Conservation (phyloP, 1,284 basidiomycete genomes). For the Heterobasidion irregulare region DNA sequence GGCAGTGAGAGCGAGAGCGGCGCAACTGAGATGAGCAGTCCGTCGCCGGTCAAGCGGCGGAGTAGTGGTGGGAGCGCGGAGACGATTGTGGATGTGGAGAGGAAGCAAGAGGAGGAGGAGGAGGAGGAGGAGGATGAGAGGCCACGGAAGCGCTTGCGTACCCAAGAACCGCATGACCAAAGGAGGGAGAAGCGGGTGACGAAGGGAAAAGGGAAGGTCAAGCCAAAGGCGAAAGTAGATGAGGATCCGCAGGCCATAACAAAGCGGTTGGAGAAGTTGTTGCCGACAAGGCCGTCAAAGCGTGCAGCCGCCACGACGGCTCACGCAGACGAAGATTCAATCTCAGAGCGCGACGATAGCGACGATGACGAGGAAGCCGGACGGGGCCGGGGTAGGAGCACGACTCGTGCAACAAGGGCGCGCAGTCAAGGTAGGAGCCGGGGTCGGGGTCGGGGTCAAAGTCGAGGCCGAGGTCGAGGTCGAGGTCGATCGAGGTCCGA, state of each 20-base stretch:
- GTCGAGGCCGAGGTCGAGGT: not conserved
- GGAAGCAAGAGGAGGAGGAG: conserved; percentile 6
- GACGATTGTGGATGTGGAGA: not conserved
- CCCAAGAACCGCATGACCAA: too few species aligned
- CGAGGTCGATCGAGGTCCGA: conserved; percentile 1
- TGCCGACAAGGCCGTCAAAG: conserved; percentile 14
- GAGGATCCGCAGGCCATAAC: conserved; percentile 15
- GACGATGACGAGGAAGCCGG: conserved; percentile 2
- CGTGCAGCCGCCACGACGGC: conserved; percentile 9
- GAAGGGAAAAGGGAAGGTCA: conserved; percentile 9
- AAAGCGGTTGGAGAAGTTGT: conserved; percentile 13
- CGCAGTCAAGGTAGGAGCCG: not conserved
- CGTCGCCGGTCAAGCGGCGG: conserved; percentile 10
- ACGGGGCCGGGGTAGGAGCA: not conserved
- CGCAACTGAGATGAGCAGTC: conserved; percentile 5
- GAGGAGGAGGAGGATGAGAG: conserved; percentile 8
- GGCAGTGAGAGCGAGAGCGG: conserved; percentile 4
- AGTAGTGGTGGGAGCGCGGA: not conserved
- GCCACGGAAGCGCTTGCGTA: not conserved
- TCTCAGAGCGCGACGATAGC: not conserved
- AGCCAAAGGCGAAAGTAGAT: conserved; percentile 11
- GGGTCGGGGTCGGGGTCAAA: not conserved
- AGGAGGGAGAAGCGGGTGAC: conserved; percentile 2
- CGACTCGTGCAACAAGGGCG: not conserved
- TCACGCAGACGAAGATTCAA: not conserved